Evolutionary conservation across 345 rosid species (phyloP).

Genomic region (Crucihimalaya himalaica): DNA sequence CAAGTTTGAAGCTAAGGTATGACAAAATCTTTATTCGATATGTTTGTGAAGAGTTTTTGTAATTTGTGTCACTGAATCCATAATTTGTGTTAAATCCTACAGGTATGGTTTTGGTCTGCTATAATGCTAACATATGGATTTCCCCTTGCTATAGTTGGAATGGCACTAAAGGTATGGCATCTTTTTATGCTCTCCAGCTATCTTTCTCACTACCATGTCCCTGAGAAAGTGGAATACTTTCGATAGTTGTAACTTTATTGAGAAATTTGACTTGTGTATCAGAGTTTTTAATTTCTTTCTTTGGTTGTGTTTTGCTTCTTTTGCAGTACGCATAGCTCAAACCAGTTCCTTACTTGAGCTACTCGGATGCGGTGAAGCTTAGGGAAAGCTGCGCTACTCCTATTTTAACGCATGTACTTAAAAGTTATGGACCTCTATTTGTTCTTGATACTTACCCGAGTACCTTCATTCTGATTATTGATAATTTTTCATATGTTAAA

Average conservation of each 20-base stretch:
- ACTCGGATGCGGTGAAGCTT: constrained; percentile 66
- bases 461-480: neutral
- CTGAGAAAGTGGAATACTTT: neutral
- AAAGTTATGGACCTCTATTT: neutral
- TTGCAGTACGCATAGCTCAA: constrained; percentile 94
- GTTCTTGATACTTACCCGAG: neutral
- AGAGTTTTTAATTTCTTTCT: constrained; percentile 3
- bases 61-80: too few relatives aligned
- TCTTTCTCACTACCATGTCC: neutral
- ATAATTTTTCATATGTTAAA: neutral
- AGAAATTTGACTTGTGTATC: neutral
- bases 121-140: too few relatives aligned
- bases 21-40: too few relatives aligned
- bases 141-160: too few relatives aligned
- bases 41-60: too few relatives aligned
- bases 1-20: too few relatives aligned
- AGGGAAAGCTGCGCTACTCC: constrained; percentile 83
- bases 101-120: too few relatives aligned
- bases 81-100: too few relatives aligned
- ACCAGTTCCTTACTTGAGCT: constrained; percentile 92
- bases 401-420: constrained; percentile 79
- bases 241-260: neutral
- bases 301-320: neutral
- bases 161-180: too few relatives aligned
- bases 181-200: too few relatives aligned